These are phyloP conservation scores for Brettanomyces bruxellensis DNA, from an alignment of 805 yeast species.

Conservation along the genomic window DNA sequence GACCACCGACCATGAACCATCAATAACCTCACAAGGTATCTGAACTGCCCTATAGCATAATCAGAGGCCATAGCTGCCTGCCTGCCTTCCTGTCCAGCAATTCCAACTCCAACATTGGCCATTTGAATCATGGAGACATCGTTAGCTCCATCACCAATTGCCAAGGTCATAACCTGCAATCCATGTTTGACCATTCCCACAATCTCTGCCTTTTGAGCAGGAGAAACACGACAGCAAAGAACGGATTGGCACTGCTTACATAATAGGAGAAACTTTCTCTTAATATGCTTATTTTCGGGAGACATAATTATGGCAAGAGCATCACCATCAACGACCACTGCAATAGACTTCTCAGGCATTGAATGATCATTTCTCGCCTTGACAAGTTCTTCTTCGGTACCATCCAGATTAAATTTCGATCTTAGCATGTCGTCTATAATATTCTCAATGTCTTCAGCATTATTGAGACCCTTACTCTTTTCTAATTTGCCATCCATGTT, in stretches of 20 bases:
- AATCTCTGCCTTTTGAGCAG: constrained; percentile 73
- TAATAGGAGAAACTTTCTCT: constrained; percentile 52
- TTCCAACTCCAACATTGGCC: constrained; percentile 79
- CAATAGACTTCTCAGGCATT: constrained; percentile 50
- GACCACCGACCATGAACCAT: constrained; percentile 84
- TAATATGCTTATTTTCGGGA: constrained; percentile 23
- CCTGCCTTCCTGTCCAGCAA: constrained; percentile 82
- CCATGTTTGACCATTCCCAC: constrained; percentile 56
- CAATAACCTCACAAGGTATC: constrained; percentile 54
- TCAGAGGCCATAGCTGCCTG: constrained; percentile 85
- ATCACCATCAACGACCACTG: constrained; percentile 64
- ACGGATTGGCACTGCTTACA: constrained; percentile 73
- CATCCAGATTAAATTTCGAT: constrained; percentile 38
- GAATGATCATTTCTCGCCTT: constrained; percentile 53
- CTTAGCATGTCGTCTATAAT: constrained; percentile 38
- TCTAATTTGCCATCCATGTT: constrained; percentile 6
- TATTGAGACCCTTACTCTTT: constrained; percentile 11
- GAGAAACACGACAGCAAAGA: constrained; percentile 78
- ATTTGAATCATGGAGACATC: constrained; percentile 86
- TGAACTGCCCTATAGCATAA: constrained; percentile 74
- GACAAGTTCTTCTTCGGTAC: constrained; percentile 33
- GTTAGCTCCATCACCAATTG: constrained; percentile 82
- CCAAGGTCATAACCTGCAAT: constrained; percentile 66
- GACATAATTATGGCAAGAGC: constrained; percentile 37
- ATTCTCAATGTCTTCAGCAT: constrained; percentile 1